phyloP scores from a whole-genome alignment of 2,329 filamentous ascomycete species.

The Colletotrichum karsti region DNA sequence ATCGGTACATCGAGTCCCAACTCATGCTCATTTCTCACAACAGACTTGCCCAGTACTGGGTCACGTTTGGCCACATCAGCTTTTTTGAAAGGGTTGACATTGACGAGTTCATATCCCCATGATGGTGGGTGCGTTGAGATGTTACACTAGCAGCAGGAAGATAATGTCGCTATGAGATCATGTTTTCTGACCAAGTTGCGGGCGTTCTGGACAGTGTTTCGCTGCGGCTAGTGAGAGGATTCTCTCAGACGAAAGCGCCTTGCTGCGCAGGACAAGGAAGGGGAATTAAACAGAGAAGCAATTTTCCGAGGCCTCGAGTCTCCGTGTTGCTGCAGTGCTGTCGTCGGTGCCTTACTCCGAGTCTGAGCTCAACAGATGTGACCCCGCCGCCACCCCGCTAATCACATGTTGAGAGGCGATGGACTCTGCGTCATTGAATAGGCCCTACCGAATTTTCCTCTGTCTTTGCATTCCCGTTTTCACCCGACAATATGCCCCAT shows the following conservation, averaged over 20 bases:
- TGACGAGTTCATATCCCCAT: constrained; percentile 53
- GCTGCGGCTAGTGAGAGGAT: too few relatives aligned
- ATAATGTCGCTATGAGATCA: too few relatives aligned
- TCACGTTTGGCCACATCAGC: constrained; percentile 67
- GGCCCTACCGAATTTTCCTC: neutral
- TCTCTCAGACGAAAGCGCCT: too few relatives aligned
- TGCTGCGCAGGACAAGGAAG: too few relatives aligned
- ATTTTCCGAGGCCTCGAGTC: too few relatives aligned
- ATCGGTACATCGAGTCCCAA: constrained; percentile 78
- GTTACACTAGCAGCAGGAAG: too few relatives aligned
- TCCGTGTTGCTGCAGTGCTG: too few relatives aligned
- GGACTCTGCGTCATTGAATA: neutral
- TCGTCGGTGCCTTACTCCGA: too few relatives aligned
- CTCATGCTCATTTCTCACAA: constrained; percentile 83
- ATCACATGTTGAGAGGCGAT: neutral
- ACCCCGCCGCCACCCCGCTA: constrained; percentile 9
- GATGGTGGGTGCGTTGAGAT: neutral
- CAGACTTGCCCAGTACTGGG: constrained; percentile 84
- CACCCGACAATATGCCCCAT: neutral
- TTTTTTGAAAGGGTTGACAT: constrained; percentile 69
- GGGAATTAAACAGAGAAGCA: too few relatives aligned
- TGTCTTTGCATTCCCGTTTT: neutral
- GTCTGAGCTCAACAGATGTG: too few relatives aligned
- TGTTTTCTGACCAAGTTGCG: too few relatives aligned
- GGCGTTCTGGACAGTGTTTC: too few relatives aligned